These are phyloP conservation scores for Cyberlindnera galapagoensis DNA, from an alignment of 805 yeast genomes.

Conservation along the genomic window DNA sequence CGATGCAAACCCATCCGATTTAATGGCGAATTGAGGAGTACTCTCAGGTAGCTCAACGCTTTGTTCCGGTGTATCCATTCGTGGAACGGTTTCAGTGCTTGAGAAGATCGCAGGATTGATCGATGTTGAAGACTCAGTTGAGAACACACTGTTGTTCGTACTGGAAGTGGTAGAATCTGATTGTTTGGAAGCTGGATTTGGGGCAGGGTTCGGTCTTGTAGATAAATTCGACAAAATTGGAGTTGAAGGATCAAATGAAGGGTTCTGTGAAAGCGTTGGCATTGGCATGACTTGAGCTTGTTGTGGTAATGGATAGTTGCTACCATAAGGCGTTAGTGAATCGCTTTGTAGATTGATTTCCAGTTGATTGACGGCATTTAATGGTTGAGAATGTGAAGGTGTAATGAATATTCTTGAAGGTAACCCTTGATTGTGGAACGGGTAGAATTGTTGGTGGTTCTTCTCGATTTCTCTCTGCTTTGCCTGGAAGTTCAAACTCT, in stretches of 20 bases:
- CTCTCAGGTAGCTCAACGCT: too few species aligned
- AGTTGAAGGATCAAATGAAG: too few species aligned
- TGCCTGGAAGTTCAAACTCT: constrained; percentile 21
- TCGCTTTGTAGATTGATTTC: constrained; percentile 16
- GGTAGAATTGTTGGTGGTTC: constrained; percentile 8
- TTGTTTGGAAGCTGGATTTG: too few species aligned
- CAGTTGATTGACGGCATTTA: constrained; percentile 13
- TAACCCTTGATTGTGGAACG: constrained; percentile 18
- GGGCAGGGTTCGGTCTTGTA: too few species aligned
- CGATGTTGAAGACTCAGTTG: neutral
- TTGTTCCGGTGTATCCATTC: too few species aligned
- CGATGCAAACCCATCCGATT: constrained; percentile 13
- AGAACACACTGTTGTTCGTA: neutral
- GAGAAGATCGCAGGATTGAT: too few species aligned
- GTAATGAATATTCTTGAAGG: constrained; percentile 19
- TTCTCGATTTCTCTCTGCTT: constrained; percentile 15
- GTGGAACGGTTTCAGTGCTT: too few species aligned
- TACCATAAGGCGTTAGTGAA: constrained; percentile 7
- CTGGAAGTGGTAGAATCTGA: neutral
- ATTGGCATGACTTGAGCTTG: too few species aligned
- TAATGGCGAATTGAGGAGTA: constrained; percentile 14
- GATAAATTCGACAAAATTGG: too few species aligned
- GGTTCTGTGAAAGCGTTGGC: too few species aligned
- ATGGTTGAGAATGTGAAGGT: constrained; percentile 7
- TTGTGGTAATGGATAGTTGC: too few species aligned